These are phyloP conservation scores for Micromonas commoda DNA, from an alignment of 139 green algal species.

Conservation along the genomic window DNA sequence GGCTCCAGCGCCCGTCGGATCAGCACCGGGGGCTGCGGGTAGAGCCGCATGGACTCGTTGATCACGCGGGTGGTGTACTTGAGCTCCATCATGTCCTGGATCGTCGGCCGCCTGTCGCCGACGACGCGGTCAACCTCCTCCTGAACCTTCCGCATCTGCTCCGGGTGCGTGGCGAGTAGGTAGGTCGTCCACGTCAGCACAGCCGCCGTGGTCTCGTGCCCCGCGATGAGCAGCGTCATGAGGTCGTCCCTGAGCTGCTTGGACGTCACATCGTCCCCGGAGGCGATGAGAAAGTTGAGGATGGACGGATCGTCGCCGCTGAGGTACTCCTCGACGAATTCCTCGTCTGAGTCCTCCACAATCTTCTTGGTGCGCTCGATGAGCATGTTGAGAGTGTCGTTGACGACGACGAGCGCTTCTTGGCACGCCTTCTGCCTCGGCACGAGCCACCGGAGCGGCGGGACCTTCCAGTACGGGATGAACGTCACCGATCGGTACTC, in stretches of 20 bases:
- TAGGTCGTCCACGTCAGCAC: conserved; percentile 35
- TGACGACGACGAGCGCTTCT: conserved; percentile 68
- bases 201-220: conserved; percentile 91
- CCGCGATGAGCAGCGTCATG: conserved; percentile 96
- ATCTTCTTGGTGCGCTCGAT: conserved; percentile 70
- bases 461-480: conserved; percentile 82
- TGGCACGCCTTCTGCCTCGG: conserved; percentile 53
- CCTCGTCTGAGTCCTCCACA: conserved; percentile 79
- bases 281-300: conserved; percentile 90
- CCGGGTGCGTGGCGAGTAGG: conserved; percentile 39
- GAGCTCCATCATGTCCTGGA: conserved; percentile 36
- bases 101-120: conserved; percentile 48
- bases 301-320: conserved; percentile 82
- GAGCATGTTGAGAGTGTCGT: conserved; percentile 69
- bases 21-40: conserved; percentile 93
- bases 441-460: conserved; percentile 55
- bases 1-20: conserved; percentile 73
- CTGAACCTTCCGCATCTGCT: conserved; percentile 54
- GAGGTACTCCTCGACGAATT: conserved; percentile 92
- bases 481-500: conserved; percentile 79
- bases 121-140: conserved; percentile 69
- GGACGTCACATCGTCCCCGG: conserved; percentile 63
- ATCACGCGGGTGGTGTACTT: conserved; percentile 47
- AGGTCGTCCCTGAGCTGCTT: conserved; percentile 96
- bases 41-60: conserved; percentile 83